Conservation (phyloP, 352 stramenopile genomes). For the Globisporangium canariense region DNA sequence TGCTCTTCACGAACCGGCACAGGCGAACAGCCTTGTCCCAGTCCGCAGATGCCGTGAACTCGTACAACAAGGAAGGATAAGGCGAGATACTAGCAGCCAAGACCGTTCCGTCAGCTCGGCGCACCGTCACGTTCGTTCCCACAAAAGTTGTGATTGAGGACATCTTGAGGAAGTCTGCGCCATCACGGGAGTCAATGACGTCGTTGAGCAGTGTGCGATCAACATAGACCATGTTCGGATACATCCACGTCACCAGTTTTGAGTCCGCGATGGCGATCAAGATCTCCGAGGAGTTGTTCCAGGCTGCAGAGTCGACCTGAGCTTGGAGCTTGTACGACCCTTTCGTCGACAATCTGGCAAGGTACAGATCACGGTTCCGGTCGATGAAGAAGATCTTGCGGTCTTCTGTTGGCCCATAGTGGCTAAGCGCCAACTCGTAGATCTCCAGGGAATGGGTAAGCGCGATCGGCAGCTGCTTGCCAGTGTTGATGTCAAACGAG, state of each 20-base stretch:
- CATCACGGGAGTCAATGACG: conserved; percentile 75
- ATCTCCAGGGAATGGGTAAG: conserved; percentile 78
- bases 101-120: conserved; percentile 83
- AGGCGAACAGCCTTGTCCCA: conserved; percentile 92
- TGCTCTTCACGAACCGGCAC: conserved; percentile 90
- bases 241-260: conserved; percentile 88
- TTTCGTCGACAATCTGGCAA: conserved; percentile 58
- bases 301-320: conserved; percentile 89
- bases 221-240: conserved; percentile 90
- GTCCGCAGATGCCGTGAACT: conserved; percentile 71
- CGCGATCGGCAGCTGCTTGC: conserved; percentile 64
- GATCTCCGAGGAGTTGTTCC: conserved; percentile 87
- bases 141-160: conserved; percentile 86
- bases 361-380: conserved; percentile 83
- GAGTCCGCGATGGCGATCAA: conserved; percentile 88
- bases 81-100: conserved; percentile 75
- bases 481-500: conserved; percentile 87
- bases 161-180: conserved; percentile 80
- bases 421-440: conserved; percentile 77
- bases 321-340: conserved; percentile 83
- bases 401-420: conserved; percentile 68
- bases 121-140: conserved; percentile 81
- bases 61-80: conserved; percentile 85
- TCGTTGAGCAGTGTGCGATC: conserved; percentile 88
- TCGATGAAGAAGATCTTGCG: conserved; percentile 89